phyloP scores from a whole-genome alignment of 768 basidiomycete species.

The Podaxis carcinomalis region DNA sequence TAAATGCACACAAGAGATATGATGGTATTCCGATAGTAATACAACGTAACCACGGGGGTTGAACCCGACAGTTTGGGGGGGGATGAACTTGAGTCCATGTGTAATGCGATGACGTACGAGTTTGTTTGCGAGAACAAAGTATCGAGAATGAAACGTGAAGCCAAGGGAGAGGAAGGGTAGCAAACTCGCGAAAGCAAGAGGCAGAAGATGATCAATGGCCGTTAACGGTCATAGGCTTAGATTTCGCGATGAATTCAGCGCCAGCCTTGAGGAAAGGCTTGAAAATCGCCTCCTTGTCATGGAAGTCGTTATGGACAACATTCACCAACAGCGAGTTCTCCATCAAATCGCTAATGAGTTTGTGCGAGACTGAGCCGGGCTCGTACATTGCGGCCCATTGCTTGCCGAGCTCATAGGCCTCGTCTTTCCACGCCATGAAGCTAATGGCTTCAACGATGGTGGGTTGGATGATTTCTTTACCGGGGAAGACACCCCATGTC shows the following conservation, averaged over 20 bases:
- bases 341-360: slow-evolving; percentile 76
- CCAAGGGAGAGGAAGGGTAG: neutral
- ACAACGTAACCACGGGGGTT: slow-evolving; percentile 68
- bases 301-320: slow-evolving; percentile 96
- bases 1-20: slow-evolving; percentile 16
- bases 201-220: slow-evolving; percentile 26
- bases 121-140: slow-evolving; percentile 12
- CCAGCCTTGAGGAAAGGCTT: slow-evolving; percentile 79
- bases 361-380: slow-evolving; percentile 64
- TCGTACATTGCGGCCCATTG: slow-evolving; percentile 93
- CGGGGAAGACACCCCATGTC: slow-evolving; percentile 97
- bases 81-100: neutral
- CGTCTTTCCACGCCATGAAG: slow-evolving; percentile 99
- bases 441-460: slow-evolving; percentile 96
- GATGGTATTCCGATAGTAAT: slow-evolving; percentile 17
- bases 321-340: slow-evolving; percentile 84
- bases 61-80: slow-evolving; percentile 56
- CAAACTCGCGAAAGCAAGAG: neutral
- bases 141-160: slow-evolving; percentile 13
- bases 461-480: slow-evolving; percentile 94
- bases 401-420: slow-evolving; percentile 87
- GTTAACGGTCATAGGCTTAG: slow-evolving; percentile 34
- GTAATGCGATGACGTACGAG: slow-evolving; percentile 14
- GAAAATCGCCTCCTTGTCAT: slow-evolving; percentile 80
- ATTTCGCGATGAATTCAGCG: slow-evolving; percentile 47